Evolutionary conservation across 441 rosid species (phyloP).

Genomic region (Erodium texanum): DNA sequence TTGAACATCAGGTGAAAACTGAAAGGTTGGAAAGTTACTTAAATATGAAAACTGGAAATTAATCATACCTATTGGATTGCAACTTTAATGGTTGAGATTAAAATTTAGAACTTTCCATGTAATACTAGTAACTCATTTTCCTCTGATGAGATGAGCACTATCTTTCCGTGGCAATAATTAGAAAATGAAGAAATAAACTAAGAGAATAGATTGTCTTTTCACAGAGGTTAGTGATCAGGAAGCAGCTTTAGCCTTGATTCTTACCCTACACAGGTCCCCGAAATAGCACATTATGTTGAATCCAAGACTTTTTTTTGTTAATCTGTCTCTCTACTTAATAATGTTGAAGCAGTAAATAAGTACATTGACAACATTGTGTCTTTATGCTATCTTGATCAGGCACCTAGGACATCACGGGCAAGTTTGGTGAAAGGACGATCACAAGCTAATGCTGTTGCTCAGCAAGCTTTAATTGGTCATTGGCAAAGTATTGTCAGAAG

Average conservation of each 20-base stretch:
- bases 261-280: background rate
- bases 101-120: too few species aligned
- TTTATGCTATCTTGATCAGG: conserved; percentile 32
- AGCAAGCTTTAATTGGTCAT: conserved; percentile 91
- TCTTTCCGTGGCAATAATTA: background rate
- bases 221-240: background rate
- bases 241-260: too few species aligned
- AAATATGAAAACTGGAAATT: too few species aligned
- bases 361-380: background rate
- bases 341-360: conserved; percentile 1
- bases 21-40: too few species aligned
- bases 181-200: background rate
- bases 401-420: conserved; percentile 98
- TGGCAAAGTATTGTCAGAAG: conserved; percentile 99
- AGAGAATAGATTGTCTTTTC: background rate
- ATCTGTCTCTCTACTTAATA: background rate
- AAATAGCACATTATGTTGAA: background rate
- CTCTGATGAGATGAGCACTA: too few species aligned
- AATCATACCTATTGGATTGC: too few species aligned
- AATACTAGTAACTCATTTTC: too few species aligned
- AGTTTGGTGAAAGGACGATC: conserved; percentile 98
- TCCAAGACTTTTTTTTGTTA: background rate
- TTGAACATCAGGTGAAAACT: too few species aligned
- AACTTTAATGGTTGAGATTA: too few species aligned
- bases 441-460: conserved; percentile 75